Evolutionary conservation across 179 eudicot genomes (phyloP).

Genomic region (Carnegiea gigantea): DNA sequence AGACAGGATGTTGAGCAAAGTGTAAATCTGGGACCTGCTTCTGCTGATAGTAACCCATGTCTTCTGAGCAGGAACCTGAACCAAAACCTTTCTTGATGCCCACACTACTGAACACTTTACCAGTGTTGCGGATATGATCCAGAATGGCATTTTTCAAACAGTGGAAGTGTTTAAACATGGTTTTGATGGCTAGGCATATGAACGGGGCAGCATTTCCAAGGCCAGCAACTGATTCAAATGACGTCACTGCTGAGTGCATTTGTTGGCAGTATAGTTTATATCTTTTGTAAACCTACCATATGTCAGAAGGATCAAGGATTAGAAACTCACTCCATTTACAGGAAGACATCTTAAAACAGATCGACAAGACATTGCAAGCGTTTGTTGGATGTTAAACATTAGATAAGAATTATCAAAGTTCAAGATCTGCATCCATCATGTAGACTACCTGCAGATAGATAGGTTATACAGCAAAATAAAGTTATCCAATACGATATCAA

Average conservation of each 20-base stretch:
- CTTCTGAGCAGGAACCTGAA: slow-evolving; percentile 32
- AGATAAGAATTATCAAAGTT: background rate
- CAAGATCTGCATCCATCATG: background rate
- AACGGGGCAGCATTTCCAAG: slow-evolving; percentile 54
- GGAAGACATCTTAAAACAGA: background rate
- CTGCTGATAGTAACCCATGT: slow-evolving; percentile 21
- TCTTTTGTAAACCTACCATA: slow-evolving; percentile 44
- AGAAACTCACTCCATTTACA: background rate
- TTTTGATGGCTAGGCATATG: slow-evolving; percentile 39
- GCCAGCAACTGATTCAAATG: slow-evolving; percentile 50
- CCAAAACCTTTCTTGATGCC: slow-evolving; percentile 26
- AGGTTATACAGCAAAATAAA: too few relatives aligned
- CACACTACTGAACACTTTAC: slow-evolving; percentile 25
- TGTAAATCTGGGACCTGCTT: slow-evolving; percentile 23
- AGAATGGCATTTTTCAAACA: slow-evolving; percentile 48
- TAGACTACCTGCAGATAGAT: background rate
- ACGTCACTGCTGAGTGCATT: slow-evolving; percentile 53
- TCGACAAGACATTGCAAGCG: too few relatives aligned
- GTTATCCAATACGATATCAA: background rate
- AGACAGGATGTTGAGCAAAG: slow-evolving; percentile 42
- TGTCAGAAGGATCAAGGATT: background rate
- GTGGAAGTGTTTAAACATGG: slow-evolving; percentile 45
- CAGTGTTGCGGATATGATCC: slow-evolving; percentile 37
- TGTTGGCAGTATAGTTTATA: slow-evolving; percentile 49
- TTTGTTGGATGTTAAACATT: background rate